Base-by-base conservation (phyloP, 2,329 filamentous ascomycete species). In the Aureobasidium vineae region DNA sequence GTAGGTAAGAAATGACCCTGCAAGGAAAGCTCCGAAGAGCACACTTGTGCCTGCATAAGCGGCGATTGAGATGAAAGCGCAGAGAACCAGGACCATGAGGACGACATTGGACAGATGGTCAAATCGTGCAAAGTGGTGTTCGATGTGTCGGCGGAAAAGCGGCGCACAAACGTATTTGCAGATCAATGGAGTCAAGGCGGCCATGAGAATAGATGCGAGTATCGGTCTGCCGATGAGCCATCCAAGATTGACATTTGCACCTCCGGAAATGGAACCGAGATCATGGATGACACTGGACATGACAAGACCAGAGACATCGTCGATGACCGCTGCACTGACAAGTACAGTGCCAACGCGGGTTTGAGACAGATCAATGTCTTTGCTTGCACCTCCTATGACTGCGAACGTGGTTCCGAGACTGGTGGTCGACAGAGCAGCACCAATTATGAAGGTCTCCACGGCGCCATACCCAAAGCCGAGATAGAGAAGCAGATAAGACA, bases 281-380 rank as follows among this genome's bases (percentile, higher is more conserved):
- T 73, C 68, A 45, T 71, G 69, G 43, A 75, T 73, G 19, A 73
- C 75, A 36, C 71, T 72, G 36, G 78, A 78, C 70, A 81, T 78
- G 60, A 82, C 77, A 13, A 82, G 75, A 2, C 79, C 80, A 1
- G 77, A 76, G 1, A 81, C 78, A 70, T 82, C 80, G 70, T 81
- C 79, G 41, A 82, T 79, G 26, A 82, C 77, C 11, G 80, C 80
- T 0, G 80, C 80, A 69, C 79, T 80, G 56, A 81, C 76, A 3
- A 82, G 76, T 1, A 82, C 75, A 13, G 78, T 77, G 21, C 80
- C 79, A 1, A 81, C 76, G 33, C 77, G 74, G 1, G 79, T 81
- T 47, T 81, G 77, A 0, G 75, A 73, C 8, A 82, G 74, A 66
- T 80, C 77, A 1, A 81, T 73, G 7, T 71, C 72, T 40, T 74